phyloP scores from a whole-genome alignment of 1,139 yeast genomes.

The Geotrichum bryndzae region DNA sequence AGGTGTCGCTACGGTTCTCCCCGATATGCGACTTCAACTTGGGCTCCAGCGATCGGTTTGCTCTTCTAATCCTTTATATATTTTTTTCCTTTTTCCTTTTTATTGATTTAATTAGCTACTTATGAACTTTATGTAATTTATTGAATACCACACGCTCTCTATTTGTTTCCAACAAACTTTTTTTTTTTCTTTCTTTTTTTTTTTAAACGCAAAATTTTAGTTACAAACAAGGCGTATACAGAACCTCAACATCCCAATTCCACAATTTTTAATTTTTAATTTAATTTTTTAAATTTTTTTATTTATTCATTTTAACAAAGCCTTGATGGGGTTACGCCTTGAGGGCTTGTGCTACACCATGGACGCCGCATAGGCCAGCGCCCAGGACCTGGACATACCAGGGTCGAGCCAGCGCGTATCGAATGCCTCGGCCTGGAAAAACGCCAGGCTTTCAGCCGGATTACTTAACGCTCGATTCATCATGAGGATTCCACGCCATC shows the following conservation, averaged over 20 bases:
- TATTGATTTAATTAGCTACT: background rate
- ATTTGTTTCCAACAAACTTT: background rate
- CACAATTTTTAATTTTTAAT: background rate
- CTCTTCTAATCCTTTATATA: background rate
- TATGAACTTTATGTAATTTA: background rate
- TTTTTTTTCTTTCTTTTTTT: background rate
- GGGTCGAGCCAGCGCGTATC: slow-evolving; percentile 56
- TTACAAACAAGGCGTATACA: background rate
- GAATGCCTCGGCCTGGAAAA: slow-evolving; percentile 49
- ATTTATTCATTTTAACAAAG: background rate
- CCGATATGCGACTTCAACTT: background rate
- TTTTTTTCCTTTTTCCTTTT: background rate
- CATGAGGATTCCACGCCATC: slow-evolving; percentile 85
- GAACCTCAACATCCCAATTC: background rate
- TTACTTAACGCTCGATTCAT: slow-evolving; percentile 55
- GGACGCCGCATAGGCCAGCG: slow-evolving; percentile 67
- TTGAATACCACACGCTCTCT: background rate
- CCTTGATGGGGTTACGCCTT: background rate
- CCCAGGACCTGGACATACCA: slow-evolving; percentile 89
- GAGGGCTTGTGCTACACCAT: slow-evolving; percentile 15
- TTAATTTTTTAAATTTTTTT: background rate
- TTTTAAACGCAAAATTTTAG: background rate
- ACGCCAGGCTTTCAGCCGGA: slow-evolving; percentile 42
- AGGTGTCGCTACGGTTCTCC: no score
- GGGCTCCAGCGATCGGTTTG: background rate